phyloP scores from a whole-genome alignment of 2,329 filamentous ascomycete species.

The Colletotrichum sp. region DNA sequence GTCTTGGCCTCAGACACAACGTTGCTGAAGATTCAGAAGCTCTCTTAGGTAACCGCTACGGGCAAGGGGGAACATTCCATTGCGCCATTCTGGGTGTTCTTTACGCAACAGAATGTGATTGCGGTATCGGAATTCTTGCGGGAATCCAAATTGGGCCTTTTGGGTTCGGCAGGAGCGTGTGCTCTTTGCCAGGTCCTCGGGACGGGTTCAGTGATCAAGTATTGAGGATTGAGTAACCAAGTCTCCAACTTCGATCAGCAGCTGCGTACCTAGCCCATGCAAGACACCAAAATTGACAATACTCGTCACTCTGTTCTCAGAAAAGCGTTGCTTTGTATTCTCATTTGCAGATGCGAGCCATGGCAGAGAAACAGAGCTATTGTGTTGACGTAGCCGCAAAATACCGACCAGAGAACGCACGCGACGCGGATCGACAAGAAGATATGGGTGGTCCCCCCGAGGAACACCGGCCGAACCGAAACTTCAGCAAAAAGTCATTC shows the following conservation, averaged over 20 bases:
- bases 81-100: not conserved
- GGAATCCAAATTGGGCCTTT: not conserved
- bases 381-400: not conserved
- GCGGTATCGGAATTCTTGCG: not conserved
- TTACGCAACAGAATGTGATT: not conserved
- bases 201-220: not conserved
- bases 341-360: not conserved
- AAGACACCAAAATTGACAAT: rapidly evolving
- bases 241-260: not conserved
- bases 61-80: not conserved
- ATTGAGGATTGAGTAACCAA: no score
- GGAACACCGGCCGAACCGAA: not conserved
- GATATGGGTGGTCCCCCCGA: not conserved
- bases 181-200: not conserved
- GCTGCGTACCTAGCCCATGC: not conserved
- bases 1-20: not conserved
- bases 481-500: not conserved
- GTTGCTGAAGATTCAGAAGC: not conserved
- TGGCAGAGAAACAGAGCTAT: not conserved
- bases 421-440: not conserved
- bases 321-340: rapidly evolving
- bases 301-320: no score
- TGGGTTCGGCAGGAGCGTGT: not conserved
- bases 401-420: not conserved
- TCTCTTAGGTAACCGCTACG: not conserved